These are phyloP conservation scores for Sanghuangporus sanghuang DNA, from an alignment of 1,284 basidiomycete species.

Conservation along the genomic window DNA sequence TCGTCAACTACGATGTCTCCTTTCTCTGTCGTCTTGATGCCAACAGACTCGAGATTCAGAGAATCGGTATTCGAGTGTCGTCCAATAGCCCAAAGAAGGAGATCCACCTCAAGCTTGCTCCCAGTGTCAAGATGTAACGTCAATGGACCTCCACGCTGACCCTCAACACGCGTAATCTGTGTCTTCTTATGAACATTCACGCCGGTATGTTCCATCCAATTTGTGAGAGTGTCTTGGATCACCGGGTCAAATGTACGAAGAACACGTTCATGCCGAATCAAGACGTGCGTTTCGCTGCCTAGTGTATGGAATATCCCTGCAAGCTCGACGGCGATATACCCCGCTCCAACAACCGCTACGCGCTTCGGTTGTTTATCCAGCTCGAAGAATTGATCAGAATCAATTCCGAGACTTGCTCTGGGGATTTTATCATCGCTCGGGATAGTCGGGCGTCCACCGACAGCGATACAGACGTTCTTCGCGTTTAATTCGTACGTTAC, in stretches of 20 bases:
- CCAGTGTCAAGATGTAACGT: constrained; percentile 70
- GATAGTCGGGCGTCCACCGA: constrained; percentile 80
- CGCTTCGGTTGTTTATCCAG: constrained; percentile 88
- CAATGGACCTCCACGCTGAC: constrained; percentile 55
- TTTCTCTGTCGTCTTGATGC: constrained; percentile 71
- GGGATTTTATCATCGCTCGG: constrained; percentile 82
- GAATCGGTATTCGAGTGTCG: constrained; percentile 77
- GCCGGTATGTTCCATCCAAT: constrained; percentile 93
- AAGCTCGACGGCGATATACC: constrained; percentile 96
- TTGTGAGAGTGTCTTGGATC: constrained; percentile 82
- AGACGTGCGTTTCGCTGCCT: constrained; percentile 85
- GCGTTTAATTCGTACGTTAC: constrained; percentile 63
- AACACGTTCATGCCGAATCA: constrained; percentile 88
- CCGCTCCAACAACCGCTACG: constrained; percentile 92
- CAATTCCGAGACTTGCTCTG: constrained; percentile 85
- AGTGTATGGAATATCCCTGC: constrained; percentile 86
- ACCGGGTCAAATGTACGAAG: constrained; percentile 91
- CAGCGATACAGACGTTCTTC: constrained; percentile 80
- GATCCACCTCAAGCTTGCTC: constrained; percentile 80
- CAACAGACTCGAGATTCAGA: constrained; percentile 75
- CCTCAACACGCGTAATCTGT: constrained; percentile 75
- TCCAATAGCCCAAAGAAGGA: constrained; percentile 93
- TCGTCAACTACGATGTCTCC: constrained; percentile 89
- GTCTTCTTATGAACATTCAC: constrained; percentile 81
- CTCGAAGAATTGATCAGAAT: constrained; percentile 96